phyloP scores from a whole-genome alignment of 352 stramenopile species.

The Halophytophthora batemanensis region DNA sequence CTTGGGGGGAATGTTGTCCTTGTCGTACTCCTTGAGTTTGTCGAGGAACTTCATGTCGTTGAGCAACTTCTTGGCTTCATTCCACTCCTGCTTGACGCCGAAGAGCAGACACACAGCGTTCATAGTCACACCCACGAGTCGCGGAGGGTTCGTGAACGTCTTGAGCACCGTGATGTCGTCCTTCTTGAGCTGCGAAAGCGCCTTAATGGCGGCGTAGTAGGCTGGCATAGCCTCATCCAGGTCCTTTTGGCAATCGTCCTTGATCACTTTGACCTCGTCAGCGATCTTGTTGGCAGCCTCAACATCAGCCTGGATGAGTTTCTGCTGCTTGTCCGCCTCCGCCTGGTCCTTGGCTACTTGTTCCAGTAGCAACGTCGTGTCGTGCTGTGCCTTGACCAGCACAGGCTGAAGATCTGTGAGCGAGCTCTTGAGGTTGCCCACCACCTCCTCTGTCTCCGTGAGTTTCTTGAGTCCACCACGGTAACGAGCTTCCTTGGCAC shows the following conservation, averaged over 20 bases:
- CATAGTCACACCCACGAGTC: conserved; percentile 88
- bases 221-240: conserved; percentile 92
- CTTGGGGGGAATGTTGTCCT: conserved; percentile 86
- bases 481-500: conserved; percentile 79
- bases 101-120: conserved; percentile 92
- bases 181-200: conserved; percentile 89
- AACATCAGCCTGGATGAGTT: conserved; percentile 89
- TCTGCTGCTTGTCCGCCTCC: conserved; percentile 89
- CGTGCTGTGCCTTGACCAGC: conserved; percentile 85
- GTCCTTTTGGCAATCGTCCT: conserved; percentile 93
- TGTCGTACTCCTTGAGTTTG: conserved; percentile 86
- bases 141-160: conserved; percentile 89
- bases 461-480: conserved; percentile 90
- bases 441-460: conserved; percentile 90
- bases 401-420: conserved; percentile 91
- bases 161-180: conserved; percentile 92
- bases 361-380: conserved; percentile 79
- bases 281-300: conserved; percentile 90
- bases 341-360: conserved; percentile 91
- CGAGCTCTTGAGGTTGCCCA: conserved; percentile 89
- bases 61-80: conserved; percentile 89
- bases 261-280: conserved; percentile 91
- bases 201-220: conserved; percentile 90
- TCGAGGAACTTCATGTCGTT: conserved; percentile 92
- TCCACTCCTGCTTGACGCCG: conserved; percentile 88